These are phyloP conservation scores for Lepidium sativum DNA, from an alignment of 345 rosid genomes.

Conservation along the genomic window DNA sequence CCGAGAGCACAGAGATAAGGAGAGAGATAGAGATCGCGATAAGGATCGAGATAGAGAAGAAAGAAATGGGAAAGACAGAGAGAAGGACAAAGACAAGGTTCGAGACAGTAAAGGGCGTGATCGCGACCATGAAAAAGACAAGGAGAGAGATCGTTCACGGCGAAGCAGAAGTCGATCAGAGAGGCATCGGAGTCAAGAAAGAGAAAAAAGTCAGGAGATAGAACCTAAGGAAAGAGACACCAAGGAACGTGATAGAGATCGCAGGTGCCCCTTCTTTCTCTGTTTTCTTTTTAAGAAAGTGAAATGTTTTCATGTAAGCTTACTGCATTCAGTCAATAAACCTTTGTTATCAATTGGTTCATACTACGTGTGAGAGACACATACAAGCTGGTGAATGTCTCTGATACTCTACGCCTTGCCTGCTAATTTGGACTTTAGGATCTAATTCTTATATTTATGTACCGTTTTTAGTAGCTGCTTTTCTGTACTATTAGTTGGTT, in stretches of 20 bases:
- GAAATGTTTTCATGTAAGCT: not conserved
- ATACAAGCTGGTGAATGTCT: slow-evolving; percentile 3
- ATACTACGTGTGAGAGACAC: not conserved
- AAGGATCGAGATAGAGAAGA: slow-evolving; percentile 25
- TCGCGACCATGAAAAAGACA: slow-evolving; percentile 35
- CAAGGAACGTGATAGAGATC: slow-evolving; percentile 62
- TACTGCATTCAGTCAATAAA: not conserved
- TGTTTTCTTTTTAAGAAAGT: not conserved
- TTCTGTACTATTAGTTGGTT: not conserved
- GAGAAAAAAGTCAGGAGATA: slow-evolving; percentile 47
- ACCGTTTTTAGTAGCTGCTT: not conserved
- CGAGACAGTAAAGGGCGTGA: slow-evolving; percentile 36
- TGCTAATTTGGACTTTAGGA: not conserved
- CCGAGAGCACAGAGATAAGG: slow-evolving; percentile 50
- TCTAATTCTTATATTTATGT: not conserved
- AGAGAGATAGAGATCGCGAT: slow-evolving; percentile 35
- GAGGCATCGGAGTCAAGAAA: slow-evolving; percentile 50
- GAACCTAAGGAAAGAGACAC: slow-evolving; percentile 43
- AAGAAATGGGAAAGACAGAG: slow-evolving; percentile 35
- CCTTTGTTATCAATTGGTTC: not conserved
- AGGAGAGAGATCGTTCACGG: slow-evolving; percentile 39
- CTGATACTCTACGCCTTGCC: not conserved
- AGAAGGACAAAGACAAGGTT: slow-evolving; percentile 43
- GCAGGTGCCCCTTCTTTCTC: slow-evolving; percentile 44
- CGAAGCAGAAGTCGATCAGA: slow-evolving; percentile 57